Evolutionary conservation across 169 alveolate species (phyloP), one percentile per base, ranked within the genome.

Genomic region (Miamiensis avidus): DNA sequence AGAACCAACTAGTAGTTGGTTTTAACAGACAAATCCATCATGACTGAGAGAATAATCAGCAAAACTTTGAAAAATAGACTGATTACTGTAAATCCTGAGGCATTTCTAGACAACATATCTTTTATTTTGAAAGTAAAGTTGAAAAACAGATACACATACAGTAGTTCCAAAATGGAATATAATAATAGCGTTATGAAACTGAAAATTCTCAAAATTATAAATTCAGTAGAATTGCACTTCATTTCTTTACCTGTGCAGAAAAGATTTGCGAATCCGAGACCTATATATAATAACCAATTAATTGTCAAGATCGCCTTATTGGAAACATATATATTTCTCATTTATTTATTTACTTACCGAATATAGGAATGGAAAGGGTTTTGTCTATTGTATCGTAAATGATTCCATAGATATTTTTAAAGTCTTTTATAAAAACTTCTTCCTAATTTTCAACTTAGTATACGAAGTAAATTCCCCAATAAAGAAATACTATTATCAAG

Each of bases 81-180:
- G 34, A 79, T 64, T 28, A 78, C 69, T 27, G 83, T 81, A 73
- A 84, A 65, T 26, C 83, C 85, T 49, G 89, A 73, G 29, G 89
- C 75, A 31, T 84, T 84, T 84, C 89, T 84, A 31, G 89, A 84
- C 0, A 84, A 34, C 32, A 76, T 65, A 29, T 84, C 89, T 30
- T 84, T 69, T 4, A 78, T 84, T 33, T 77, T 84, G 73, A 84
- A 84, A 4, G 89, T 84, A 78, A 84, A 84, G 65, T 84, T 84
- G 34, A 84, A 84, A 33, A 84, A 84, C 29, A 84, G 29, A 78
- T 75, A 84, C 15, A 74, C 64, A 31, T 77, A 84, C 6, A 84
- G 64, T 33, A 76, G 30, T 69, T 84, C 85, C 26, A 84, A 64
- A 1, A 69, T n/a, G 15, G 77, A 34, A 27, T 77, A 32, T 34